A percentile compares a stretch with the other conserved stretches of the same genome.
Conservation (phyloP, 352 stramenopile genomes). For the Thraustochytrium striatum region DNA sequence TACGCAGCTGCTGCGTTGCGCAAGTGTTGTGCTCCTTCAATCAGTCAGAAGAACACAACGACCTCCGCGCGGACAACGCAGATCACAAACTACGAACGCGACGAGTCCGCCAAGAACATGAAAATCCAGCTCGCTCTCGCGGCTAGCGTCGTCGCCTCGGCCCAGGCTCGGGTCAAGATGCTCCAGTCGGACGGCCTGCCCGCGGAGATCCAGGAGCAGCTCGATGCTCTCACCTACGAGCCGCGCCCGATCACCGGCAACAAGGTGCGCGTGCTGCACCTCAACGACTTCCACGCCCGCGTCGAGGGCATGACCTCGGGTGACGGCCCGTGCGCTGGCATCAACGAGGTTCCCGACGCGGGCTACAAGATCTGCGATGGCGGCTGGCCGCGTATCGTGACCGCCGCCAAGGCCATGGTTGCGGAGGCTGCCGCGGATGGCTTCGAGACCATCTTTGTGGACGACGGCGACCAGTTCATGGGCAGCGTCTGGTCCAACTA, state of each 20-base stretch:
- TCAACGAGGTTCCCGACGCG: too few relatives aligned
- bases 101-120: too few relatives aligned
- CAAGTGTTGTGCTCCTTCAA: too few relatives aligned
- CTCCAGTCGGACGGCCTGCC: too few relatives aligned
- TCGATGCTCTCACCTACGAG: not conserved
- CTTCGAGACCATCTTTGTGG: constrained; percentile 17
- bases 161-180: too few relatives aligned
- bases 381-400: constrained; percentile 25
- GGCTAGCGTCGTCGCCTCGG: too few relatives aligned
- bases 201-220: not conserved
- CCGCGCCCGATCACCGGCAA: not conserved
- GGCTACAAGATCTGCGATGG: constrained; percentile 42
- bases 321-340: not conserved
- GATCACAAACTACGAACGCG: too few relatives aligned
- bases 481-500: constrained; percentile 36
- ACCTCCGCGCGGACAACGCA: too few relatives aligned
- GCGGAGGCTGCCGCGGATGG: not conserved
- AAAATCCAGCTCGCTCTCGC: too few relatives aligned
- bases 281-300: constrained; percentile 48
- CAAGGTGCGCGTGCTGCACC: constrained; percentile 15
- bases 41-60: too few relatives aligned
- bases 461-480: constrained; percentile 46
- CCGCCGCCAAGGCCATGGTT: constrained; percentile 40
- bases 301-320: constrained; percentile 11
- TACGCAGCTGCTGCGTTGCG: too few relatives aligned